These are phyloP conservation scores for Phytomonas sp. DNA, from an alignment of 208 protist genomes.

Conservation along the genomic window DNA sequence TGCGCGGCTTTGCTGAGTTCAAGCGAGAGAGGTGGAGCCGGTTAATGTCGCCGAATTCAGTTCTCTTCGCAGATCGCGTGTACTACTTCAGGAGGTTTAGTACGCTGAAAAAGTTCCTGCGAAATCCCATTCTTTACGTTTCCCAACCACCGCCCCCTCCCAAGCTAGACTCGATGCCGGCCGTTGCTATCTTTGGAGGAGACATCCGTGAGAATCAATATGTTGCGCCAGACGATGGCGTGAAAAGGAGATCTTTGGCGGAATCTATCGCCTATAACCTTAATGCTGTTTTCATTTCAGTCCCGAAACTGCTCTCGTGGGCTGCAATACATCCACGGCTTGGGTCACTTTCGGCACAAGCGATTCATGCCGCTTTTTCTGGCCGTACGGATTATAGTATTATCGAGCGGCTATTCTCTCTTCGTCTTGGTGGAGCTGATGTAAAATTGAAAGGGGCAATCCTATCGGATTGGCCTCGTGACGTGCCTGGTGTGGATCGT, in stretches of 20 bases:
- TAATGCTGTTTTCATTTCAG: conserved; percentile 37
- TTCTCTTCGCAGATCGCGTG: conserved; percentile 41
- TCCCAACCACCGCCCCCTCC: conserved; percentile 61
- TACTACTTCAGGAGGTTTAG: conserved; percentile 76
- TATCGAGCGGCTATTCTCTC: conserved; percentile 29
- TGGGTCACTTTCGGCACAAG: conserved; percentile 32
- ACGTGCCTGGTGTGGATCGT: conserved; percentile 7
- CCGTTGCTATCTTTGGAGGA: conserved; percentile 23
- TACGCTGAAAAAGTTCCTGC: conserved; percentile 43
- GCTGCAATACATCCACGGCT: conserved; percentile 38
- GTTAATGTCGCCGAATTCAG: conserved; percentile 29
- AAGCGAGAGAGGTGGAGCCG: conserved; percentile 19
- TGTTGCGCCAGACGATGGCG: conserved; percentile 11
- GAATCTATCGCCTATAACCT: conserved; percentile 73
- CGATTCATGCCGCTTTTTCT: conserved; percentile 35
- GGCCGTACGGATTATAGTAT: conserved; percentile 28
- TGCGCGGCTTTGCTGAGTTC: conserved; percentile 31
- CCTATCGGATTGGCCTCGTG: conserved; percentile 64
- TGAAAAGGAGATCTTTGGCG: conserved; percentile 48
- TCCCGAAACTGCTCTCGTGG: conserved; percentile 80
- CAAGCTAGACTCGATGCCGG: conserved; percentile 17
- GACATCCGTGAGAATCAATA: conserved; percentile 9
- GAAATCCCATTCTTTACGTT: conserved; percentile 63
- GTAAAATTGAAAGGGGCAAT: conserved; percentile 62
- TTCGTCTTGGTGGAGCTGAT: conserved; percentile 51